A percentile compares a stretch with the other conserved stretches of the same genome.
These are phyloP conservation scores for Pulveroboletus sp. DNA, from an alignment of 768 basidiomycete species.

Conservation along the genomic window DNA sequence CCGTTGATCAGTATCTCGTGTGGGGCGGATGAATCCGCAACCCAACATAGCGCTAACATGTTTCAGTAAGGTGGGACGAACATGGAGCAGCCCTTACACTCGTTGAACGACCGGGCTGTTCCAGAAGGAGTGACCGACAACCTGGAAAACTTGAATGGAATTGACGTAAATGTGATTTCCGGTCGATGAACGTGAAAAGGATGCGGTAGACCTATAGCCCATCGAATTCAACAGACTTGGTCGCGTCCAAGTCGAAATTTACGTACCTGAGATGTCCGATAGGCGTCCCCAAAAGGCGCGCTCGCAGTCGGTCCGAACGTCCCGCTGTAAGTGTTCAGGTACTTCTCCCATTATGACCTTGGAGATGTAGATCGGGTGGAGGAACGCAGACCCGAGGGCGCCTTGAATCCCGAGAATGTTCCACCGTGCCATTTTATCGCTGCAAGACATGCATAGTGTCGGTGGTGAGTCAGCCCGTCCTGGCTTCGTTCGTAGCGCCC, in stretches of 20 bases:
- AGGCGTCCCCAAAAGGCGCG: constrained; percentile 65
- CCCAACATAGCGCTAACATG: constrained; percentile 66
- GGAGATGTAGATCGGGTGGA: constrained; percentile 63
- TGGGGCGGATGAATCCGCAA: constrained; percentile 44
- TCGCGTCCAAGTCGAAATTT: neutral
- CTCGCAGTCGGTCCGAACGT: constrained; percentile 59
- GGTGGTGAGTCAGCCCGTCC: constrained; percentile 87
- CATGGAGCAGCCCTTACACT: constrained; percentile 45
- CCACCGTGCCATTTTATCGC: constrained; percentile 93
- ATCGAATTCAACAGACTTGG: neutral
- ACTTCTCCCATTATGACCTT: constrained; percentile 76
- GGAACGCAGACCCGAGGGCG: constrained; percentile 57
- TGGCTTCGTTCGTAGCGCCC: constrained; percentile 89
- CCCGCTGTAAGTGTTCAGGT: constrained; percentile 32
- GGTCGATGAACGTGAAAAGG: constrained; percentile 53
- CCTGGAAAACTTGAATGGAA: constrained; percentile 52
- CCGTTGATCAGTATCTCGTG: constrained; percentile 77
- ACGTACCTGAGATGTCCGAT: constrained; percentile 38
- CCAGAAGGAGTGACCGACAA: constrained; percentile 40
- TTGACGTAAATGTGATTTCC: constrained; percentile 53
- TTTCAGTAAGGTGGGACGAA: neutral
- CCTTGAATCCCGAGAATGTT: constrained; percentile 84
- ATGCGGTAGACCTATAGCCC: constrained; percentile 43
- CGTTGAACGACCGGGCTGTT: constrained; percentile 54
- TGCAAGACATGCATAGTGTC: constrained; percentile 87